phyloP scores from a whole-genome alignment of 371 early-diverging fungal genomes.

The Mortierella sp. region DNA sequence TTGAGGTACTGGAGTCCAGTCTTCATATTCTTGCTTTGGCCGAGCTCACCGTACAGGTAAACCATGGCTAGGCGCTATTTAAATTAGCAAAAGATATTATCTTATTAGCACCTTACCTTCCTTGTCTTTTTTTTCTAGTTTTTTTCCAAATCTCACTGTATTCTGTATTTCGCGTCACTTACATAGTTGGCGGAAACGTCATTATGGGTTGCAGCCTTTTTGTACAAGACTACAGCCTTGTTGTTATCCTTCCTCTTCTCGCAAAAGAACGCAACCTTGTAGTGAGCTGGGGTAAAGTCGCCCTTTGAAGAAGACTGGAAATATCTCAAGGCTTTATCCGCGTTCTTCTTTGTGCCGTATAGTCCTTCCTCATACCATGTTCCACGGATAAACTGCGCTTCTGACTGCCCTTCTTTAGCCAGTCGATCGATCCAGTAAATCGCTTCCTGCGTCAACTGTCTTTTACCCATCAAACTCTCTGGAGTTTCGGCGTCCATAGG shows the following conservation, averaged over 20 bases:
- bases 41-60: constrained; percentile 74
- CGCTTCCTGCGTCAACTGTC: constrained; percentile 64
- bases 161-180: constrained; percentile 41
- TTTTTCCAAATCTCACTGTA: background rate
- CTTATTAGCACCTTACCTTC: background rate
- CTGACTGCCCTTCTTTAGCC: constrained; percentile 74
- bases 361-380: constrained; percentile 76
- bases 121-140: background rate
- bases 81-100: background rate
- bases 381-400: constrained; percentile 80
- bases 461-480: constrained; percentile 24
- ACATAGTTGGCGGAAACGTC: constrained; percentile 77
- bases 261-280: constrained; percentile 61
- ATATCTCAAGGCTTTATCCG: constrained; percentile 61
- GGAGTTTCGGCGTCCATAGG: constrained; percentile 8
- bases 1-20: constrained; percentile 81
- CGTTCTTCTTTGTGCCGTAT: constrained; percentile 68
- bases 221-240: constrained; percentile 80
- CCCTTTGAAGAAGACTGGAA: constrained; percentile 60
- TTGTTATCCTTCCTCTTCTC: constrained; percentile 72
- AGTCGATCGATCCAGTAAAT: constrained; percentile 79
- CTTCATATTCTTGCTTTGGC: constrained; percentile 67
- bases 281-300: constrained; percentile 57
- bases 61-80: constrained; percentile 66
- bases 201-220: constrained; percentile 79